Evolutionary conservation across 2,329 filamentous ascomycete genomes (phyloP).

Genomic region (Pyricularia pennisetigena): DNA sequence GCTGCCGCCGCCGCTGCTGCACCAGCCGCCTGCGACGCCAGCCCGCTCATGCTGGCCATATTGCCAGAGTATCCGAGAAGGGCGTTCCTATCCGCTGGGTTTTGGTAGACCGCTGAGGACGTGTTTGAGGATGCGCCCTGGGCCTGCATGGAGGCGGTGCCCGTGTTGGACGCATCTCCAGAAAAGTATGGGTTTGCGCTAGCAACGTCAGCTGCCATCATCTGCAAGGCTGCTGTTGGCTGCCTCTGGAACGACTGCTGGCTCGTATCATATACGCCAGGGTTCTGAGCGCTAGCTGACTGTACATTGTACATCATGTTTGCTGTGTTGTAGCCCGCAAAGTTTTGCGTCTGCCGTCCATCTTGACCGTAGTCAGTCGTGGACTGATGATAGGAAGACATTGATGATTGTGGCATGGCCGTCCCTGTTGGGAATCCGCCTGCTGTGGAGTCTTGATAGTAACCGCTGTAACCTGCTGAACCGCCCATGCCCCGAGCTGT

Average conservation of each 20-base stretch:
- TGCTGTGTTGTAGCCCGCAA: conserved; percentile 50
- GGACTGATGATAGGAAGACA: conserved; percentile 49
- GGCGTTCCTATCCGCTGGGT: conserved; percentile 41
- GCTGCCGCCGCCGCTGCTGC: not conserved
- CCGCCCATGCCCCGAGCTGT: conserved; percentile 38
- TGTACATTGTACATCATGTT: conserved; percentile 77
- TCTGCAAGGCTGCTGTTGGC: conserved; percentile 61
- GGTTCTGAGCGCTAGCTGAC: conserved; percentile 47
- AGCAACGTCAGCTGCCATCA: conserved; percentile 55
- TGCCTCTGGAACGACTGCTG: conserved; percentile 69
- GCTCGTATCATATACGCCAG: conserved; percentile 63
- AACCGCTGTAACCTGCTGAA: conserved; percentile 46
- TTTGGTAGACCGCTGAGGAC: conserved; percentile 56
- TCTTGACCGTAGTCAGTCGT: conserved; percentile 51
- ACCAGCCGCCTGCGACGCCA: conserved; percentile 26
- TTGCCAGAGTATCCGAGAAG: conserved; percentile 39
- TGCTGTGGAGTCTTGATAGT: conserved; percentile 45
- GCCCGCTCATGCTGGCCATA: conserved; percentile 35
- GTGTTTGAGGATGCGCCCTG: conserved; percentile 36
- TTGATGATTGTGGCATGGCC: conserved; percentile 43
- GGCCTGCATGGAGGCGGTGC: conserved; percentile 42
- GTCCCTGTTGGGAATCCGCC: conserved; percentile 38
- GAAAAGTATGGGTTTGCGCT: conserved; percentile 64
- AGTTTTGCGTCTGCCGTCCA: conserved; percentile 43
- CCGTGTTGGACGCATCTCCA: conserved; percentile 52